phyloP scores from a whole-genome alignment of 2,329 filamentous ascomycete species.

The Exserohilum turcica region DNA sequence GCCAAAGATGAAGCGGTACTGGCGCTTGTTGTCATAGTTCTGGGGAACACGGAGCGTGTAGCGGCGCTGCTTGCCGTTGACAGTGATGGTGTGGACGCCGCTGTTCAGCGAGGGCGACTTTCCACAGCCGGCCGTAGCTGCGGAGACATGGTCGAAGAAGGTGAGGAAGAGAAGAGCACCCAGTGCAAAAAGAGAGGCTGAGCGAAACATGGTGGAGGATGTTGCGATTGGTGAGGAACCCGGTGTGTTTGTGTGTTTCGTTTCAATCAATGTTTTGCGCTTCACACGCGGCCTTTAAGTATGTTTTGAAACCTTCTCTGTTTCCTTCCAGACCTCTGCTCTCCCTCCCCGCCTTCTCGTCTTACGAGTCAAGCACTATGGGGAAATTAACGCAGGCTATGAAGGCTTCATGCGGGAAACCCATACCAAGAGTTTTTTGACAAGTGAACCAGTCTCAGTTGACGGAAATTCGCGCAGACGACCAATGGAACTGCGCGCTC shows the following conservation, averaged over 20 bases:
- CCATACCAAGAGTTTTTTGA: not conserved
- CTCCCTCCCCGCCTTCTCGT: not conserved
- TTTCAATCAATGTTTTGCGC: not conserved
- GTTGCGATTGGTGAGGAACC: no score
- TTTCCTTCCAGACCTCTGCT: not conserved
- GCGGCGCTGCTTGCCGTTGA: constrained; percentile 22
- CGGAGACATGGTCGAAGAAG: constrained; percentile 10
- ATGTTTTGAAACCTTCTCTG: not conserved
- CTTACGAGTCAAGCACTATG: not conserved
- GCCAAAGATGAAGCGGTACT: constrained; percentile 52
- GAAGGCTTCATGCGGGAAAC: not conserved
- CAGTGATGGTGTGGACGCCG: constrained; percentile 26
- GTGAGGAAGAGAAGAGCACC: constrained; percentile 13
- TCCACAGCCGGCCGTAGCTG: constrained; percentile 20
- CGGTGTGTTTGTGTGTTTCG: not conserved
- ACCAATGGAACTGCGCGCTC: not conserved
- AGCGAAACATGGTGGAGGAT: constrained; percentile 11
- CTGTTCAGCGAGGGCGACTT: constrained; percentile 19
- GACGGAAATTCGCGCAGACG: not conserved
- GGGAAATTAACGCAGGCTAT: not conserved
- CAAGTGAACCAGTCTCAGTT: not conserved
- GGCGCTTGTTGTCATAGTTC: constrained; percentile 49
- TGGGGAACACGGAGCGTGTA: constrained; percentile 38
- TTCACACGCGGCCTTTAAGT: not conserved
- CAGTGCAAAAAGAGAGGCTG: constrained; percentile 12